A percentile compares a stretch with the other conserved stretches of the same genome.
These are phyloP conservation scores for Penicillium lagena DNA, from an alignment of 495 filamentous ascomycete species.

Conservation along the genomic window DNA sequence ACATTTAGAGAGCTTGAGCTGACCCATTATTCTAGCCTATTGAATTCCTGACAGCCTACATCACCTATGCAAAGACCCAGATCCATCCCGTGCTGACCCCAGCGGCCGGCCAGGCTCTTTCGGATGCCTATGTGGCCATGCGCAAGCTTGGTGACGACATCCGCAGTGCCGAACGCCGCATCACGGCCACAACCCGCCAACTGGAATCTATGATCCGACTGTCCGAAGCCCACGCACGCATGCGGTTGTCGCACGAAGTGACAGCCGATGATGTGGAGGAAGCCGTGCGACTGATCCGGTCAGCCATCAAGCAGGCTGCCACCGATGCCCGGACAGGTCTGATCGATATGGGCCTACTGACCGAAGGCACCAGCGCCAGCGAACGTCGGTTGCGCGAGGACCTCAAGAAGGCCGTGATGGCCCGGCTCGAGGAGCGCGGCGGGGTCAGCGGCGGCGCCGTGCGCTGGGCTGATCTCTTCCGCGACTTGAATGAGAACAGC, in stretches of 20 bases:
- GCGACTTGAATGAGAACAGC: constrained; percentile 66
- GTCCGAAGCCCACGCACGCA: constrained; percentile 93
- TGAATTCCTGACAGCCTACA: constrained; percentile 93
- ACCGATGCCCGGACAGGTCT: constrained; percentile 86
- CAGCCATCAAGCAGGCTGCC: constrained; percentile 92
- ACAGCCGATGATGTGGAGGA: constrained; percentile 80
- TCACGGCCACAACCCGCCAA: constrained; percentile 94
- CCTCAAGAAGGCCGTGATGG: constrained; percentile 72
- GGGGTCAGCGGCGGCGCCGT: constrained; percentile 53
- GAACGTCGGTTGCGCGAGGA: constrained; percentile 78
- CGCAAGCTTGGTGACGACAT: constrained; percentile 94
- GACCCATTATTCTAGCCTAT: constrained; percentile 53
- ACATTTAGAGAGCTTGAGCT: constrained; percentile 1
- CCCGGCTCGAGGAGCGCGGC: constrained; percentile 70
- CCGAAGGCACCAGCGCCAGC: constrained; percentile 79
- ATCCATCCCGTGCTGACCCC: constrained; percentile 74
- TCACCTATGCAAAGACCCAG: constrained; percentile 89
- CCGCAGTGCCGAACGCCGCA: constrained; percentile 85
- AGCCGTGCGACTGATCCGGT: constrained; percentile 85
- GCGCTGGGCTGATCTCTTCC: constrained; percentile 71
- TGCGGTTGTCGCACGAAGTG: constrained; percentile 75
- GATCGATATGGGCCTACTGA: constrained; percentile 94
- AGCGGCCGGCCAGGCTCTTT: constrained; percentile 72
- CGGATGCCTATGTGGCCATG: constrained; percentile 89
- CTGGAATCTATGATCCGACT: constrained; percentile 96